Percentiles rank a stretch among this genome's conserved stretches.
Evolutionary conservation across 306 rosid genomes (phyloP).

Genomic region (Vigna unguiculata): DNA sequence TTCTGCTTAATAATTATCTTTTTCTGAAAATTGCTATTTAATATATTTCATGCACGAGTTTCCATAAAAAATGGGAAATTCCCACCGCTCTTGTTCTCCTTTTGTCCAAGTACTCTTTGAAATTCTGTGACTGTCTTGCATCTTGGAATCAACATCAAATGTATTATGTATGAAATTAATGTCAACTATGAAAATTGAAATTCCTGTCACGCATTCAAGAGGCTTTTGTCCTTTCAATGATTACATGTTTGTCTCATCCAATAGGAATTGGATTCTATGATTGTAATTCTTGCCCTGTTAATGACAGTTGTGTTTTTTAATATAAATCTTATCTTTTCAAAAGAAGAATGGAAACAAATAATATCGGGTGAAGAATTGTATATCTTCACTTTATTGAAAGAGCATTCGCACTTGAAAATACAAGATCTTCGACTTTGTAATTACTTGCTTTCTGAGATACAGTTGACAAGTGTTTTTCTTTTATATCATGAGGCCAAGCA

Average conservation of each 20-base stretch:
- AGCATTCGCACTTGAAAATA: constrained; percentile 18
- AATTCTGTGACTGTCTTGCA: constrained; percentile 10
- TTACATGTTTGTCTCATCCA: too few relatives aligned
- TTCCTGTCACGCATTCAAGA: too few relatives aligned
- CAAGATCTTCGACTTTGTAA: constrained; percentile 14
- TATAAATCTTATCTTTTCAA: too few relatives aligned
- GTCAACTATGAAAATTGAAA: too few relatives aligned
- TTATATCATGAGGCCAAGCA: not conserved
- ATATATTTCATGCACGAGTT: too few relatives aligned
- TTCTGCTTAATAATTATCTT: not conserved
- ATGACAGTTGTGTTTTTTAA: too few relatives aligned
- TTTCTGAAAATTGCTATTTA: too few relatives aligned
- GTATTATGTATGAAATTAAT: too few relatives aligned
- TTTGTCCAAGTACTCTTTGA: constrained; percentile 25
- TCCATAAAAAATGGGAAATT: not conserved
- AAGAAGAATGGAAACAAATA: too few relatives aligned
- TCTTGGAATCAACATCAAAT: not conserved
- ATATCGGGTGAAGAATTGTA: not conserved
- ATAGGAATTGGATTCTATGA: too few relatives aligned
- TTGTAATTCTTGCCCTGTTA: too few relatives aligned
- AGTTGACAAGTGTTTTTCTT: not conserved
- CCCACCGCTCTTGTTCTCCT: not conserved
- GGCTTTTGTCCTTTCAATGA: too few relatives aligned
- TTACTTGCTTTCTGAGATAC: constrained; percentile 11
- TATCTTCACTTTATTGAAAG: not conserved